phyloP scores from a whole-genome alignment of 192 early-diverging fungal species.

The Allomyces macrogynus region DNA sequence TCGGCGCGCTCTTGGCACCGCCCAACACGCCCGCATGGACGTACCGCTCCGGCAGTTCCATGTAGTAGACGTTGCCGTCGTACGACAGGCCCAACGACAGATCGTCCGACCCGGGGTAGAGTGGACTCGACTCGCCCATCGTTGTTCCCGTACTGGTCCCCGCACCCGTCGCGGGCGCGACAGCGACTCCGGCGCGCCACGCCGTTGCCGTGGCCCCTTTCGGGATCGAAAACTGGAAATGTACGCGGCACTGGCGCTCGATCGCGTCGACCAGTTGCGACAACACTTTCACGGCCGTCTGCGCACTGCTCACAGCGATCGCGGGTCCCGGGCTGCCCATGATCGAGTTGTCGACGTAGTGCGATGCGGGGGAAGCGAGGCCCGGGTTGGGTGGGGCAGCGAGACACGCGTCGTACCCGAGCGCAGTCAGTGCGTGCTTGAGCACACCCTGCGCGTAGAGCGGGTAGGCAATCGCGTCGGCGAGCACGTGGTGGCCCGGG shows the following conservation, averaged over 20 bases:
- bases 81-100: too few relatives aligned
- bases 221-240: neutral
- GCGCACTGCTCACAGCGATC: neutral
- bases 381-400: neutral
- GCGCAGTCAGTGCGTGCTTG: neutral
- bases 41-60: too few relatives aligned
- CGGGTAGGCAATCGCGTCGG: neutral
- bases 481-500: neutral
- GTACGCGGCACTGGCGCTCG: neutral
- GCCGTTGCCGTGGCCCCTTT: neutral
- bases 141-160: too few relatives aligned
- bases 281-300: too few relatives aligned
- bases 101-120: too few relatives aligned
- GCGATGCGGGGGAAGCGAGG: neutral
- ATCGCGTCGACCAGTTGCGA: neutral
- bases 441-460: neutral
- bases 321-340: neutral
- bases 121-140: too few relatives aligned
- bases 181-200: neutral
- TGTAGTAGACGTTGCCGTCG: too few relatives aligned
- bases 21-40: too few relatives aligned
- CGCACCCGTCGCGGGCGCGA: too few relatives aligned
- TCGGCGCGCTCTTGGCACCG: too few relatives aligned
- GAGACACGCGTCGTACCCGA: neutral
- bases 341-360: neutral